Percentiles rank a stretch among this genome's conserved stretches.
Evolutionary conservation across 2,329 filamentous ascomycete species (phyloP).

Genomic region (Leptographium galeiforme): DNA sequence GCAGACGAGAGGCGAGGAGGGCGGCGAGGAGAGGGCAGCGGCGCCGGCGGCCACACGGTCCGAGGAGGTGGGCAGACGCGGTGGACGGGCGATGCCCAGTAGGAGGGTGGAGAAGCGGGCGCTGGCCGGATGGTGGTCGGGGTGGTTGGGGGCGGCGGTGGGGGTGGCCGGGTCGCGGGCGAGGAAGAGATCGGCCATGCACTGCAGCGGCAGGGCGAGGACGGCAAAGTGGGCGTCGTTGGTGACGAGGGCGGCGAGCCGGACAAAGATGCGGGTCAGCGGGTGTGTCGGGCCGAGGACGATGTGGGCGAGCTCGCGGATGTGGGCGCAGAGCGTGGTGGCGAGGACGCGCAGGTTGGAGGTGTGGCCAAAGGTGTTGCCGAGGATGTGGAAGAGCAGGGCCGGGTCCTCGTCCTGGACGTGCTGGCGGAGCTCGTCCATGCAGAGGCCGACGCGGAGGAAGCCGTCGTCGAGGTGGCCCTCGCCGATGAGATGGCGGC

Average conservation of each 20-base stretch:
- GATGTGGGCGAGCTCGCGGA: constrained; percentile 6
- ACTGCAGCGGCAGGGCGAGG: constrained; percentile 3
- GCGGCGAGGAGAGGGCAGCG: not conserved
- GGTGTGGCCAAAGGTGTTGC: constrained; percentile 7
- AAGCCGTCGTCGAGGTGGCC: constrained; percentile 11
- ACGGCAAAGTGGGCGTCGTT: constrained; percentile 5
- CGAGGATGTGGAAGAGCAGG: constrained; percentile 13
- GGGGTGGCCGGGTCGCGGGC: not conserved
- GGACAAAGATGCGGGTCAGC: constrained; percentile 5
- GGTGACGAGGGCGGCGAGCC: not conserved
- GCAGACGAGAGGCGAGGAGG: not conserved
- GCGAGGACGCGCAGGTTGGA: constrained; percentile 2
- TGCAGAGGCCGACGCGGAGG: constrained; percentile 10
- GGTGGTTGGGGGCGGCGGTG: not conserved
- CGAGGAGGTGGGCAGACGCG: not conserved
- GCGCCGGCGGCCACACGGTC: not conserved
- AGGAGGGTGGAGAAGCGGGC: constrained; percentile 1
- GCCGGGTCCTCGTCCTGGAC: constrained; percentile 14
- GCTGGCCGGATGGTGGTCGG: not conserved
- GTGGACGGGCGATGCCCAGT: not conserved
- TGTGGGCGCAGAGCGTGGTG: constrained; percentile 4
- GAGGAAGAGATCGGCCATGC: constrained; percentile 4
- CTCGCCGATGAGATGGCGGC: constrained; percentile 10
- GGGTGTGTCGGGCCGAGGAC: constrained; percentile 8
- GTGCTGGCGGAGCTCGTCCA: constrained; percentile 14